Base-by-base conservation (phyloP, 2,329 filamentous ascomycete genomes). In the Penicillium sp. region DNA sequence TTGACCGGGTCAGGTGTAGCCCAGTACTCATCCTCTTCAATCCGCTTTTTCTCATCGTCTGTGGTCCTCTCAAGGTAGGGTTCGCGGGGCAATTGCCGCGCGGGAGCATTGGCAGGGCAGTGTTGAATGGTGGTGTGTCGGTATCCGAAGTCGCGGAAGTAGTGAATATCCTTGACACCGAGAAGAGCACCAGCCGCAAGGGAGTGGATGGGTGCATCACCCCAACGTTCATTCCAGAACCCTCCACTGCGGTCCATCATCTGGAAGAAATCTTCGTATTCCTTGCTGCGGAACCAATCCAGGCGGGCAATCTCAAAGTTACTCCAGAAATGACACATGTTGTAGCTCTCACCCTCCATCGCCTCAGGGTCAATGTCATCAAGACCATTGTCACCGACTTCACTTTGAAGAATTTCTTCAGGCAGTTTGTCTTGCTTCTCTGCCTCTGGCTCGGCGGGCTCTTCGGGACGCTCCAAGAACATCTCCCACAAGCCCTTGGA, bases 271-370 rank as follows among this genome's bases (percentile, higher is more conserved):
- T 96, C 94, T 65, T 95, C 88, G 71, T 99, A 99, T 69, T 91
- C 89, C 76, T 96, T 93, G 79, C 92, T 96, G 64, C 94, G 85
- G 83, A 97, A 97, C 85, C 91, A 99, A 76, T 90, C 88, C 56
- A 99, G 82, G 54, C 86, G 85, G 13, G 94, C 94, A 76, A 99
- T 99, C 74, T 99, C 94, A 63, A 99, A 99, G 73, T 99, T 99
- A 73, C 91, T 96, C 94, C 94, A 99, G 79, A 96, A 99, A 79
- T 99, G 94, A 72, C 94, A 99, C 94, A 99, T 99, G 77, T 99
- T 99, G 81, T 99, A 99, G 65, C 86, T 89, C 73, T 99, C 94
- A 58, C 91, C 90, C 70, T 97, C 93, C 94, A 99, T 99, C 39
- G 86, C 84, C 68, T 97, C 92, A 0, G 88, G 86, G 67, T 97